Conservation (phyloP, 2,329 filamentous ascomycete genomes). For the Colletotrichum viniferum region DNA sequence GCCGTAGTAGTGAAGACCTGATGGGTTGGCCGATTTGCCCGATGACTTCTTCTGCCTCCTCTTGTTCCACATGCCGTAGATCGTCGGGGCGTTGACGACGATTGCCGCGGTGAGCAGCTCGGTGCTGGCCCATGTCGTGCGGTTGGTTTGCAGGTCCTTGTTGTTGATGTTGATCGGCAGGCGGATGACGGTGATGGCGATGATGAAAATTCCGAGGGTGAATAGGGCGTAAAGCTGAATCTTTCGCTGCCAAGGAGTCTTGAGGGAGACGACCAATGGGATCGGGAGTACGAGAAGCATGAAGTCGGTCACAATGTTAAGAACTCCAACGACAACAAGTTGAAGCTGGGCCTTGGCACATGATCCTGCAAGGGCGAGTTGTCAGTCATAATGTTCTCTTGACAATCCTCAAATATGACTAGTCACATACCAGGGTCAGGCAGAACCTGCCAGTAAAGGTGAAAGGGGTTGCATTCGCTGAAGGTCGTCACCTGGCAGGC, state of each 20-base stretch:
- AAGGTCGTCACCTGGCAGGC: conserved; percentile 36
- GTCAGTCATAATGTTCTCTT: neutral
- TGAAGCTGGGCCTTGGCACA: conserved; percentile 36
- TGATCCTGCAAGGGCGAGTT: conserved; percentile 7
- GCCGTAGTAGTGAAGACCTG: conserved; percentile 11
- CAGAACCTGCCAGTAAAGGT: conserved; percentile 61
- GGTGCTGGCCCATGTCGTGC: conserved; percentile 41
- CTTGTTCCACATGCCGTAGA: conserved; percentile 39
- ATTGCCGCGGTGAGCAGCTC: conserved; percentile 32
- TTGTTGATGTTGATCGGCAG: conserved; percentile 40
- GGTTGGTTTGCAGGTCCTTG: conserved; percentile 36
- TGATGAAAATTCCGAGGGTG: conserved; percentile 42
- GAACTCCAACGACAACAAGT: conserved; percentile 34
- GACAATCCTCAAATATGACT: neutral
- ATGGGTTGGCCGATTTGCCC: conserved; percentile 19
- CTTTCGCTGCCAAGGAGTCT: conserved; percentile 33
- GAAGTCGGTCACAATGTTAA: conserved; percentile 37
- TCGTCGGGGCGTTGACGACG: conserved; percentile 42
- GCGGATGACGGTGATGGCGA: conserved; percentile 41
- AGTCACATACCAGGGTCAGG: conserved; percentile 38
- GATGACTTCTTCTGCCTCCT: conserved; percentile 24
- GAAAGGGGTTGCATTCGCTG: conserved; percentile 47
- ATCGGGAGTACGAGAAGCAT: conserved; percentile 32
- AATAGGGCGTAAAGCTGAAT: conserved; percentile 36
- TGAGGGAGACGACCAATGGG: conserved; percentile 32